These are phyloP conservation scores for Stagonosporopsis tanaceti DNA, from an alignment of 2,329 filamentous ascomycete genomes.

Conservation along the genomic window DNA sequence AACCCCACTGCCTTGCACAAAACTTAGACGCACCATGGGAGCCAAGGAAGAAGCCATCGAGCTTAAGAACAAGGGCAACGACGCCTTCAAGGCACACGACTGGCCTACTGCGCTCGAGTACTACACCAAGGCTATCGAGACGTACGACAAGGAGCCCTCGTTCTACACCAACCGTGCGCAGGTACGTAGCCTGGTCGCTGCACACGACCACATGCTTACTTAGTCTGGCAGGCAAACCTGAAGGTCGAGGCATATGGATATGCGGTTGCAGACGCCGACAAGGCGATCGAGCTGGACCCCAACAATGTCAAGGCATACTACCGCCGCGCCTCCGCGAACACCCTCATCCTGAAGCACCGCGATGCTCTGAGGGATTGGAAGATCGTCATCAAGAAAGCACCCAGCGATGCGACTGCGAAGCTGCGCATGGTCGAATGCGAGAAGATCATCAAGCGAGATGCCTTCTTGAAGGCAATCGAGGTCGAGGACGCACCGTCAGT, in stretches of 20 bases:
- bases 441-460: constrained; percentile 89
- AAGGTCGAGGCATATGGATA: constrained; percentile 96
- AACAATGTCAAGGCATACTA: constrained; percentile 96
- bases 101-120: constrained; percentile 82
- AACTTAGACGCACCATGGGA: constrained; percentile 40
- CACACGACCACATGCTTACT: constrained; percentile 38
- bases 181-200: constrained; percentile 61
- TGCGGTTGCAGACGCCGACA: constrained; percentile 88
- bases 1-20: constrained; percentile 24
- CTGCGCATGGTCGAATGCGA: constrained; percentile 92
- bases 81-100: constrained; percentile 87
- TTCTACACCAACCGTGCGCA: constrained; percentile 96
- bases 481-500: constrained; percentile 91
- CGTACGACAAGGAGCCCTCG: constrained; percentile 82
- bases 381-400: constrained; percentile 85
- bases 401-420: constrained; percentile 87
- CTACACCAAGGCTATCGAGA: constrained; percentile 87
- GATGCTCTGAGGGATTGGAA: constrained; percentile 94
- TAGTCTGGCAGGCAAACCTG: constrained; percentile 78
- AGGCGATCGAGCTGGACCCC: constrained; percentile 88
- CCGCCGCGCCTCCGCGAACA: constrained; percentile 88
- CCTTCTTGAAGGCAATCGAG: constrained; percentile 95
- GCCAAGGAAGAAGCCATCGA: constrained; percentile 74
- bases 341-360: constrained; percentile 86
- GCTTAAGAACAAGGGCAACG: constrained; percentile 93